A percentile compares a stretch with the other conserved stretches of the same genome.
phyloP scores from a whole-genome alignment of 768 basidiomycete genomes.

The Peribolospora baueri region DNA sequence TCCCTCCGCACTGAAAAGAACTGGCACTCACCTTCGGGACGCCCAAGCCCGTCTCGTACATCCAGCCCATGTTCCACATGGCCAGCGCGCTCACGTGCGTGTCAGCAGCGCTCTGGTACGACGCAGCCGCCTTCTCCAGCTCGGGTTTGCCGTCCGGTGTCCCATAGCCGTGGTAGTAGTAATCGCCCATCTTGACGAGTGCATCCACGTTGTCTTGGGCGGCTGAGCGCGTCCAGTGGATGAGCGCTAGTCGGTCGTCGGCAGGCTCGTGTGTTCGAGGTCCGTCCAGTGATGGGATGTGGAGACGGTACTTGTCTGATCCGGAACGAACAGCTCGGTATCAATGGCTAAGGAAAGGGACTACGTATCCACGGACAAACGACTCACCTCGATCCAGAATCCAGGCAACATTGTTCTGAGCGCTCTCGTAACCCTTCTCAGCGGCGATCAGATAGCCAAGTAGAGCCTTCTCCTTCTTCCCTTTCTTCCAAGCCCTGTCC shows the following conservation, averaged over 20 bases:
- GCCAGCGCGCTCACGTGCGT: conserved; percentile 79
- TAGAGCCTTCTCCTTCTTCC: conserved; percentile 60
- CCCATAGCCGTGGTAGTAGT: conserved; percentile 77
- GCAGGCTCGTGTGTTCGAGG: conserved; percentile 26
- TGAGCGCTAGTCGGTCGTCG: conserved; percentile 58
- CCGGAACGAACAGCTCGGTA: neutral
- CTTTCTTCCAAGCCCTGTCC: conserved; percentile 30
- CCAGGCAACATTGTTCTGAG: conserved; percentile 86
- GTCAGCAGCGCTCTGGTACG: conserved; percentile 82
- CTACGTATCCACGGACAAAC: conserved; percentile 31
- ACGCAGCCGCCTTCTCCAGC: conserved; percentile 67
- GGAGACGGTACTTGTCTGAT: conserved; percentile 11
- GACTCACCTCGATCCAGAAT: conserved; percentile 64
- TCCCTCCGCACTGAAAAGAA: neutral
- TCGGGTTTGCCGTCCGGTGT: conserved; percentile 37
- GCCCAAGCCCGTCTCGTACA: conserved; percentile 92
- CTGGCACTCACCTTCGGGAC: conserved; percentile 43
- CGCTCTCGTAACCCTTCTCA: conserved; percentile 71
- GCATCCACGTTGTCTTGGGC: conserved; percentile 88
- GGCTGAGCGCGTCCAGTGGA: conserved; percentile 85
- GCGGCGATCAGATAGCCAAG: conserved; percentile 87
- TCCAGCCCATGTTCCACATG: conserved; percentile 97
- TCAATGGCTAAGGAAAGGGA: neutral
- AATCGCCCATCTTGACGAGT: conserved; percentile 91
- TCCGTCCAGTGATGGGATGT: conserved; percentile 7